Evolutionary conservation across 2,329 filamentous ascomycete genomes (phyloP), one percentile per base, ranked within the genome.

Genomic region (Monilinia aucupariae): DNA sequence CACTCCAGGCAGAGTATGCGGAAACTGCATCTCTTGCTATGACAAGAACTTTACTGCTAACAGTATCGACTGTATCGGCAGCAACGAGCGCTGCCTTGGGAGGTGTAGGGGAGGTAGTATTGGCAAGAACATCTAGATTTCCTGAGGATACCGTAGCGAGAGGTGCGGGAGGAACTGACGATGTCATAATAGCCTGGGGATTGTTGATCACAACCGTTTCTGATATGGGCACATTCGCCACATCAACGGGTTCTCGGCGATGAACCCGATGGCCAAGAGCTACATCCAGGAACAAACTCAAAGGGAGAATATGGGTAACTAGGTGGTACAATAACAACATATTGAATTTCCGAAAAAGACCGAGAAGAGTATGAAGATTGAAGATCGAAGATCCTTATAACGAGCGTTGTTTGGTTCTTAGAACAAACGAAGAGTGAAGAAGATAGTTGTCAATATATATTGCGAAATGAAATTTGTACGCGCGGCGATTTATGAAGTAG

Each of bases 1-100:
- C 84, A 17, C 78, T 79, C 43, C 78, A 79, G 25, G 80, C 80
- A 48, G 79, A 78, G 22, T 73, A 74, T n/a, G 80, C 81, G 4
- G 80, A 77, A 34, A 75, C 73, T 43, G 77, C 67, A 69, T 85
- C 81, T 65, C 78, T 77, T 50, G 82, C 82, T 68, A 87, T 77
- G 52, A 86, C 75, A 47, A 86, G 75, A 61, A 86, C 79, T 37
- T 81, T 84, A 73, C 64, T 79, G n/a, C 59, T 54, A 17, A 68
- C 65, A n/a, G 62, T 67, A n/a, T 61, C 64, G 4, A 51, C 64
- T n/a, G 52, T n/a, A 41, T 50, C 32, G 10, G 30, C 34, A 27
- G 27, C 45, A 45, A 51, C 15, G 4, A 49, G 9, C 9, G 17
- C 34, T 50, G 20, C 30, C 12, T 43, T 58, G 5, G 62, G 49